Conservation (phyloP, 257 asterid genomes). For the Gentiana dahurica region DNA sequence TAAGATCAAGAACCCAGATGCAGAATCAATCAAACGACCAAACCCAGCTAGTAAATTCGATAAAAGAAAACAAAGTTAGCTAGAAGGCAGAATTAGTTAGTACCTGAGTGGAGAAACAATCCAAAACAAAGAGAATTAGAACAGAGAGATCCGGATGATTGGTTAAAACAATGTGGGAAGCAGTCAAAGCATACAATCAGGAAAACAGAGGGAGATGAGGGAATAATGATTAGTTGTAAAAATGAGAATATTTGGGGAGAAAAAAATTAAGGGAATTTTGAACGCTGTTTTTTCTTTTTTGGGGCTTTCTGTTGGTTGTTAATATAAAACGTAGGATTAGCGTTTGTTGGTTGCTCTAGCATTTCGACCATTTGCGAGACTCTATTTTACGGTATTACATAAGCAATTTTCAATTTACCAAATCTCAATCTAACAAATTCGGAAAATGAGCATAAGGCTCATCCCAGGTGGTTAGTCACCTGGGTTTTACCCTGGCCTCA, state of each 20-base stretch:
- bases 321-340: no score
- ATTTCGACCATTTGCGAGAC: no score
- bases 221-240: background rate
- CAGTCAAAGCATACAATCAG: constrained; percentile 3
- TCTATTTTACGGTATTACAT: no score
- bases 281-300: constrained; percentile 1
- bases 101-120: constrained; percentile 12
- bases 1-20: constrained; percentile 9
- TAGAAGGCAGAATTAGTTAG: background rate
- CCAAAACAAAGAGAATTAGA: background rate
- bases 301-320: no score
- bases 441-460: no score
- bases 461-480: no score
- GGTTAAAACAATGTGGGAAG: constrained; percentile 3
- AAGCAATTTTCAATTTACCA: no score
- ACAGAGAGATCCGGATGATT: background rate
- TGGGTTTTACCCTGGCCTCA: no score
- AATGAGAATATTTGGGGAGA: constrained; percentile 12
- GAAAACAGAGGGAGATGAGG: background rate
- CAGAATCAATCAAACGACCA: background rate
- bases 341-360: no score
- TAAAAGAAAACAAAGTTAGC: background rate
- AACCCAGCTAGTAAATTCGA: background rate
- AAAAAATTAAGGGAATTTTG: constrained; percentile 8
- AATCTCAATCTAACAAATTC: no score